Evolutionary conservation across 768 basidiomycete genomes (phyloP).

Genomic region (Antrodiella citrinella): DNA sequence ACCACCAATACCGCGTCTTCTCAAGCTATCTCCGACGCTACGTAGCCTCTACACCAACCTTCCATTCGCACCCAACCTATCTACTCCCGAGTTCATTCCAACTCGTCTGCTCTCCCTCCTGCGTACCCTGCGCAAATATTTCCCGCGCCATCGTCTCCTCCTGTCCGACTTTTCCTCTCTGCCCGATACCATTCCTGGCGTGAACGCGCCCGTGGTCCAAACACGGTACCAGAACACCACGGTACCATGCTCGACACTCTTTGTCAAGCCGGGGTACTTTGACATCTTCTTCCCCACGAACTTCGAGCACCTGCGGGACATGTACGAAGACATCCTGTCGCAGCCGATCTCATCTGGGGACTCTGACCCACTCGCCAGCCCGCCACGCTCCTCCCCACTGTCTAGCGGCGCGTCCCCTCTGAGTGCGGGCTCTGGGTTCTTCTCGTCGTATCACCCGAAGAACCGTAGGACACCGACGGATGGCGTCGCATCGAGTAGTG

Average conservation of each 20-base stretch:
- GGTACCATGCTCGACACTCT: conserved; percentile 82
- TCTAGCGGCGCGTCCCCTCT: conserved; percentile 40
- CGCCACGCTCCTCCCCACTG: conserved; percentile 46
- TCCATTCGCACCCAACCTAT: conserved; percentile 89
- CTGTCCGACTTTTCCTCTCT: conserved; percentile 88
- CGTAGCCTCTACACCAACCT: conserved; percentile 60
- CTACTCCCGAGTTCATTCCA: conserved; percentile 83
- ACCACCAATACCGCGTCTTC: conserved; percentile 46
- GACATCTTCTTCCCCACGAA: conserved; percentile 98
- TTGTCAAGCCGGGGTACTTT: conserved; percentile 93
- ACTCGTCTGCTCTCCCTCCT: conserved; percentile 85
- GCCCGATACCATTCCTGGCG: conserved; percentile 76
- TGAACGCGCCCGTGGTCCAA: conserved; percentile 87
- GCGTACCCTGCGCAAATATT: conserved; percentile 69
- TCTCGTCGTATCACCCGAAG: conserved; percentile 53
- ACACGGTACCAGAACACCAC: conserved; percentile 80
- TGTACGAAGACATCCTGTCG: conserved; percentile 81
- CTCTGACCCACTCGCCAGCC: conserved; percentile 4
- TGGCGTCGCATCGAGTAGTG: conserved; percentile 66
- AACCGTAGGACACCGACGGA: conserved; percentile 58
- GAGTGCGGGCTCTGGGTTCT: conserved; percentile 55
- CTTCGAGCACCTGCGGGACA: conserved; percentile 76
- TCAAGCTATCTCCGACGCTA: conserved; percentile 45
- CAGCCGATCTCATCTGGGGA: conserved; percentile 33
- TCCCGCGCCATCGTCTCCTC: conserved; percentile 90